Evolutionary conservation across 768 basidiomycete species (phyloP), one percentile per base, ranked within the genome.

Genomic region (Tricholoma flavovirens): DNA sequence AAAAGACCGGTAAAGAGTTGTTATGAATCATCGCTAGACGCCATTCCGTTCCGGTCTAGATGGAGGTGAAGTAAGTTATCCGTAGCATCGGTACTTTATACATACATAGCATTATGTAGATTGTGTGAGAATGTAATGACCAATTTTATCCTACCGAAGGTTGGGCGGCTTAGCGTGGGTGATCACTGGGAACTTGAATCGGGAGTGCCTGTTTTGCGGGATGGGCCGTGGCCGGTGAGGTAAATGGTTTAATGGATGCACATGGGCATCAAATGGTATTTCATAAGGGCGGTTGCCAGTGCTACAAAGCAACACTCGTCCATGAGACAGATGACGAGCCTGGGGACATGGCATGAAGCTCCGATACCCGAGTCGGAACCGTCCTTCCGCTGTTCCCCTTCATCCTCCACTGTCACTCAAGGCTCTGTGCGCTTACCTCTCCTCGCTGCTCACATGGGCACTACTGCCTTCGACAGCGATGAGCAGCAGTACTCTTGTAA

Each of bases 401-500:
- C 55, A 54, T 56, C 64, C 59, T 53, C 50, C 54, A 57, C 59
- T 40, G 48, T 26, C 32, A 64, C 61, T 58, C 60, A 48, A 51
- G 54, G 54, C 57, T 49, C 56, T 52, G 55, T 57, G 58, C 58
- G 49, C 53, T 42, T 50, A 45, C 49, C 42, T 30, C 38, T 52
- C 29, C 46, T 49, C 48, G 15, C 36, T 38, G 58, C 46, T 62
- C 58, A 55, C 56, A 75, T 75, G 75, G 63, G 71, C 62, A 62
- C 64, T 60, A 64, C 62, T 55, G 53, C 59, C 57, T 46, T 52
- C 57, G 64, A 59, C 63, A 59, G 51, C 53, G 57, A 55, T 42
- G 61, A 56, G 42, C 56, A 59, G 52, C 59, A 54, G 3, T 82
- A 77, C 71, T 76, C 87, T 54, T 90, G 88, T 69, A 78, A 73